Conservation (phyloP, 2,329 filamentous ascomycete genomes). For the Pestalotiopsis fici region DNA sequence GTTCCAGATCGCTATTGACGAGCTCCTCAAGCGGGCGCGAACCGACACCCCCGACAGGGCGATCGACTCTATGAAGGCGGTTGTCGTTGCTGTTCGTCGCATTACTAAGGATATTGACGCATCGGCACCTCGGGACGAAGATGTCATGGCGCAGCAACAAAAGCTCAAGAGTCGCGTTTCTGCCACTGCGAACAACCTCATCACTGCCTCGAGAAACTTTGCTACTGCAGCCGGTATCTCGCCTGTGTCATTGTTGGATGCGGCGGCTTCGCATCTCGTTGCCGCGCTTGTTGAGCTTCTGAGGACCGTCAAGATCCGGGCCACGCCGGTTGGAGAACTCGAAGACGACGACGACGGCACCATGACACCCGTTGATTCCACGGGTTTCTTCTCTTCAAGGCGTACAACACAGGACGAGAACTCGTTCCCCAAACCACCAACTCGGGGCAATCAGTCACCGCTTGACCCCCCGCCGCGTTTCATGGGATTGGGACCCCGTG, state of each 20-base stretch:
- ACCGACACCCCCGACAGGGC: constrained; percentile 72
- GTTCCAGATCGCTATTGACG: constrained; percentile 93
- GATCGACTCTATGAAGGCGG: constrained; percentile 83
- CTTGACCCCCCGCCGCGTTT: constrained; percentile 57
- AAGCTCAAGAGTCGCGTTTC: constrained; percentile 82
- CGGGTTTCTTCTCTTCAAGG: constrained; percentile 65
- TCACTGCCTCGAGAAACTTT: constrained; percentile 93
- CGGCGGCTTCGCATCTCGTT: constrained; percentile 87
- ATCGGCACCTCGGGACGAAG: constrained; percentile 53
- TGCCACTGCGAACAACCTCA: constrained; percentile 92
- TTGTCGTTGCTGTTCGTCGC: constrained; percentile 78
- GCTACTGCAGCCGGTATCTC: constrained; percentile 80
- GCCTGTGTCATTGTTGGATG: constrained; percentile 90
- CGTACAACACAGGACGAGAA: constrained; percentile 40
- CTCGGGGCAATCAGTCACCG: constrained; percentile 34
- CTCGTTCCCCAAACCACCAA: constrained; percentile 31
- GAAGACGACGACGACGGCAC: constrained; percentile 74
- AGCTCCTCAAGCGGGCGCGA: constrained; percentile 78
- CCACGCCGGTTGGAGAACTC: constrained; percentile 74
- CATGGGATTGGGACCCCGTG: constrained; percentile 57
- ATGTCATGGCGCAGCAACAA: constrained; percentile 56
- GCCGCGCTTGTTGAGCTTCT: constrained; percentile 85
- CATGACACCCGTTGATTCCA: constrained; percentile 65
- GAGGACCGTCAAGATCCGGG: constrained; percentile 78
- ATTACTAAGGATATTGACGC: constrained; percentile 81